Evolutionary conservation across 148 eudicot genomes (phyloP), one percentile per base, ranked within the genome.

Genomic region (Rhododendron simsii): DNA sequence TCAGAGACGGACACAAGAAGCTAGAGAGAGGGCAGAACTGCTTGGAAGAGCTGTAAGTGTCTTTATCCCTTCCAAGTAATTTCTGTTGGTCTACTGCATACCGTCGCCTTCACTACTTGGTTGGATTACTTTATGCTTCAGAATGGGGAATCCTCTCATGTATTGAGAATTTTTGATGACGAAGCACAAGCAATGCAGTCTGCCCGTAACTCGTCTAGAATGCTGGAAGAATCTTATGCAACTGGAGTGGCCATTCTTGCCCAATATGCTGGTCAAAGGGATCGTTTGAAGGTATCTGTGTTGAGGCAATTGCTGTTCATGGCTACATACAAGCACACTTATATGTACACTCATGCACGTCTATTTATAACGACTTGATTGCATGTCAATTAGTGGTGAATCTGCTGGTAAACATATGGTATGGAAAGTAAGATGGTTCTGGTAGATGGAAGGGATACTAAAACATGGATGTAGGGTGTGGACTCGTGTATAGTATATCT

Each of bases 271-370:
- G 35, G 35, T 33, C 99, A 97, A 89, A 93, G 96, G 87, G 99
- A 97, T 78, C 95, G 91, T 82, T 91, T 97, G 89, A 97, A 97
- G 99, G 99, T 97, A 94, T 44, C 10, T 39, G 41, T 33, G 15
- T 28, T 11, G 15, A 47, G 80, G 41, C 15, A 82, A 26, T 39
- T 57, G 20, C 35, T 55, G 16, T 41, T 41, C 35, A 53, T 26
- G n/a, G 45, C 45, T n/a, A 33, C 35, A 75, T 57, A n/a, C 81
- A 33, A 14, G 30, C 81, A 51, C 37, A 21, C 30, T 15, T 71
- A 47, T 13, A 65, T 47, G 4, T 50, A 7, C 39, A 30, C 37
- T 21, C 15, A 18, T 47, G 37, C 81, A n/a, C 5, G 5, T 80
- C 9, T 48, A 30, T 80, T 14, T 5, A 13, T 44, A 21, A 41